Conservation (phyloP, 2,329 filamentous ascomycete genomes). For the Colletotrichum horii region DNA sequence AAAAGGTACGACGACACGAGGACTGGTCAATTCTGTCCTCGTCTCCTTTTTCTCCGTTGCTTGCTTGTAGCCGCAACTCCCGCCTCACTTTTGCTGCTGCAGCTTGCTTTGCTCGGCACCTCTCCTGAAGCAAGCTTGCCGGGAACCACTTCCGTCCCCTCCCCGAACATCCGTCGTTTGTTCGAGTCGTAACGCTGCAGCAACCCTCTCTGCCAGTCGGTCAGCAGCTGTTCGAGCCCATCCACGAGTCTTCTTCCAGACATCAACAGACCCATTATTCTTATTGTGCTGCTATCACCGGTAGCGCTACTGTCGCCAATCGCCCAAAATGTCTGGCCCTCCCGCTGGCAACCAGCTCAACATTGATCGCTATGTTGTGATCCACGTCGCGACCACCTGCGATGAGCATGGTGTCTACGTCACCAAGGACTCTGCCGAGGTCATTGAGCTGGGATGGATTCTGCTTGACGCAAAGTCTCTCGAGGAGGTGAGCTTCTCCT, state of each 20-base stretch:
- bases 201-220: slow-evolving; percentile 1
- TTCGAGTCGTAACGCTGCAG: slow-evolving; percentile 19
- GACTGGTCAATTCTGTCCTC: slow-evolving; percentile 15
- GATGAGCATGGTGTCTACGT: slow-evolving; percentile 99
- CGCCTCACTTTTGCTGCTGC: slow-evolving; percentile 17
- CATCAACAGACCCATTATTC: slow-evolving; percentile 5
- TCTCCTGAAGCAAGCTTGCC: slow-evolving; percentile 24
- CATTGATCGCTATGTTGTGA: slow-evolving; percentile 96
- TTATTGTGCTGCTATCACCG: slow-evolving; percentile 18
- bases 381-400: slow-evolving; percentile 98
- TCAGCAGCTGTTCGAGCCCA: slow-evolving; percentile 6
- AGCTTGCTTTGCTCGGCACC: slow-evolving; percentile 19
- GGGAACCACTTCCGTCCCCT: slow-evolving; percentile 22
- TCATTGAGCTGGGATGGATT: slow-evolving; percentile 99
- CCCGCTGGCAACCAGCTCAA: slow-evolving; percentile 65
- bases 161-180: slow-evolving; percentile 21
- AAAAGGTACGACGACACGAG: slow-evolving; percentile 18
- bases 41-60: slow-evolving; percentile 7
- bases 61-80: slow-evolving; percentile 18
- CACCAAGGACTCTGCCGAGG: slow-evolving; percentile 98
- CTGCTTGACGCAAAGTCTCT: slow-evolving; percentile 88
- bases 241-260: not conserved
- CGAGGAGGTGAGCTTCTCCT: slow-evolving; percentile 77
- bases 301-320: slow-evolving; percentile 21
- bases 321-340: slow-evolving; percentile 45